These are phyloP conservation scores for Fusarium sp. DNA, from an alignment of 2,329 filamentous ascomycete species.

Conservation along the genomic window DNA sequence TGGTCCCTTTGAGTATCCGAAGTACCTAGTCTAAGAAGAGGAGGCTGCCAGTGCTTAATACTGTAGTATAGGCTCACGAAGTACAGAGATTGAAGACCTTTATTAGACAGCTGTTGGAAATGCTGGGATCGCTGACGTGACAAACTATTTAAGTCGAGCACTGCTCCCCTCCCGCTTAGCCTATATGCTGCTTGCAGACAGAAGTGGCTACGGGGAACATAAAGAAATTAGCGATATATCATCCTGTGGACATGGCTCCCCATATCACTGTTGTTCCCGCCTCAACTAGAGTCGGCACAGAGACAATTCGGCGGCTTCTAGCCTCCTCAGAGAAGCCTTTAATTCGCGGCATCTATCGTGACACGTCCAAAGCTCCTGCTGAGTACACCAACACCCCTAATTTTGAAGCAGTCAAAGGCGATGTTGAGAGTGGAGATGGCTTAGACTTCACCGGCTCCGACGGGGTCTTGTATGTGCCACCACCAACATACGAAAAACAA, in stretches of 20 bases:
- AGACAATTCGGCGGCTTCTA: constrained; percentile 47
- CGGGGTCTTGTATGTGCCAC: constrained; percentile 52
- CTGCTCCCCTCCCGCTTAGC: neutral
- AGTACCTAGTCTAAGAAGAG: neutral
- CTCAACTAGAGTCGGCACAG: constrained; percentile 48
- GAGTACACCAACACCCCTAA: constrained; percentile 46
- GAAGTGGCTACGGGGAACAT: neutral
- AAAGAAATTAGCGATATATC: neutral
- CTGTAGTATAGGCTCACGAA: neutral
- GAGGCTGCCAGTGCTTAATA: neutral
- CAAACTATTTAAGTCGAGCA: neutral
- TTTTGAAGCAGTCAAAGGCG: constrained; percentile 48
- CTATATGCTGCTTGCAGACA: neutral
- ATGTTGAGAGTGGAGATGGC: constrained; percentile 40
- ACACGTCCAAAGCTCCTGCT: constrained; percentile 45
- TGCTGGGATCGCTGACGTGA: too few species aligned
- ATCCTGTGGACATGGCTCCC: neutral
- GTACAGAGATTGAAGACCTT: neutral
- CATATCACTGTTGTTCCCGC: constrained; percentile 51
- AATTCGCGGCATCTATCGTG: constrained; percentile 49
- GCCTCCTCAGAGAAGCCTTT: constrained; percentile 28
- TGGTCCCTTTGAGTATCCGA: neutral
- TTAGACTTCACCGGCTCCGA: constrained; percentile 48
- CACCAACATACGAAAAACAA: constrained; percentile 44
- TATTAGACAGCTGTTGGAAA: too few species aligned